These are phyloP conservation scores for Capsicum chinense DNA, from an alignment of 257 asterid species.

Conservation along the genomic window DNA sequence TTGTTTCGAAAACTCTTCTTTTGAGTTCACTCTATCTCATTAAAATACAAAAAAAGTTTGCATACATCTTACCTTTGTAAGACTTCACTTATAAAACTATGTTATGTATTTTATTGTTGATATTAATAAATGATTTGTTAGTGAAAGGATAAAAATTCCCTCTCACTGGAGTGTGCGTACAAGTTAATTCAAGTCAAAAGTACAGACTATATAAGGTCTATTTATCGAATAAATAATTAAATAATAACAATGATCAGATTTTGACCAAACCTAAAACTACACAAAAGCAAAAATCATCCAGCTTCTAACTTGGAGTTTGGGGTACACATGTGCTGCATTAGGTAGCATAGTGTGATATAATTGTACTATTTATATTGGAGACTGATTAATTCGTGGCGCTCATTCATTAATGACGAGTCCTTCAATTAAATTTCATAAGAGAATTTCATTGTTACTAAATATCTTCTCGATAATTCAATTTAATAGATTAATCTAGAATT, in stretches of 20 bases:
- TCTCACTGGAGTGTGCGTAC: not conserved
- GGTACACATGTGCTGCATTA: not conserved
- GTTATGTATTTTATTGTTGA: too few relatives aligned
- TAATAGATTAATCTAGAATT: not conserved
- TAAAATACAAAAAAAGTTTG: too few relatives aligned
- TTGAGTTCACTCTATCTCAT: too few relatives aligned
- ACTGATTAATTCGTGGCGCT: not conserved
- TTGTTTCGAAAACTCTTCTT: too few relatives aligned
- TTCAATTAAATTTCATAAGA: too few relatives aligned
- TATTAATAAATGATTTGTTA: not conserved
- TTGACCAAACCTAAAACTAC: not conserved
- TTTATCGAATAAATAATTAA: not conserved
- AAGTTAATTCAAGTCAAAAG: not conserved
- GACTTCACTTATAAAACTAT: too few relatives aligned
- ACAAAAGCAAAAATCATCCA: not conserved
- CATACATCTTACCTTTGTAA: too few relatives aligned
- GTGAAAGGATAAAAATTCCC: not conserved
- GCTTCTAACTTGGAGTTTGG: not conserved
- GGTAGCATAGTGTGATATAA: not conserved
- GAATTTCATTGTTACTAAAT: too few relatives aligned
- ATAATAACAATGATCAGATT: not conserved
- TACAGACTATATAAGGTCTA: not conserved
- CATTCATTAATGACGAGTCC: too few relatives aligned
- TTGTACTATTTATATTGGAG: not conserved
- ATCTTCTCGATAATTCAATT: too few relatives aligned